Base-by-base conservation (phyloP, 2,329 filamentous ascomycete genomes). In the Lachnellula subtilissima region DNA sequence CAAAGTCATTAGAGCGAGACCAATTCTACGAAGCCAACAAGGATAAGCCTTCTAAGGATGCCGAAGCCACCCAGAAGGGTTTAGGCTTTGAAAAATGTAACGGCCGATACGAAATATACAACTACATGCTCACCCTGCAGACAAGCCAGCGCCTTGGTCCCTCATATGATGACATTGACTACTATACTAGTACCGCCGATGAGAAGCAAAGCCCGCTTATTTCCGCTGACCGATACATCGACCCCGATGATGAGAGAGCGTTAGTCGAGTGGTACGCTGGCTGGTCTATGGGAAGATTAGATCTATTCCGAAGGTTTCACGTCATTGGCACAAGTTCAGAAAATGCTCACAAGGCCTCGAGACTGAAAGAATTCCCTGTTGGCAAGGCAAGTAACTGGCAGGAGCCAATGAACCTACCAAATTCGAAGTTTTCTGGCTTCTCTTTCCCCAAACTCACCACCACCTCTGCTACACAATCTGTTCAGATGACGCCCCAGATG, bases 201-300 rank as follows among this genome's bases (percentile, higher is more conserved):
- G 58, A 61, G 45, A 14, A 25, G n/a, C 65, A 70, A 6, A 68
- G 65, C 22, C 71, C 75, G 3, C 62, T 85, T 5, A 65, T 79
- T 2, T 77, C 75, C 64, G 78, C 78, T 0, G 75, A 76, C 14
- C 63, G 71, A 3, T 67, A 60, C 1, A 79, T 86, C 47, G 77
- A 84, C 54, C 73, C 76, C 0, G 80, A 81, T 53, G 82, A 86
- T 58, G 84, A 87, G 64, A 79, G 84, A 64, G 83, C 78, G 55
- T 70, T 87, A 28, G 76, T 86, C 9, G 82, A 84, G 59, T 85
- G 81, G 78, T 86, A 85, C 65, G 81, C 79, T 1, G 80, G 74
- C 68, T 86, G 83, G 83, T 73, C 81, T 0, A 70, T 74, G 35
- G 57, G 68, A 54, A 76, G 77, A 32, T 64, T 82, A 37, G 76